Evolutionary conservation across 176 grass and related monocot species (phyloP).

Genomic region (Themeda triandra): DNA sequence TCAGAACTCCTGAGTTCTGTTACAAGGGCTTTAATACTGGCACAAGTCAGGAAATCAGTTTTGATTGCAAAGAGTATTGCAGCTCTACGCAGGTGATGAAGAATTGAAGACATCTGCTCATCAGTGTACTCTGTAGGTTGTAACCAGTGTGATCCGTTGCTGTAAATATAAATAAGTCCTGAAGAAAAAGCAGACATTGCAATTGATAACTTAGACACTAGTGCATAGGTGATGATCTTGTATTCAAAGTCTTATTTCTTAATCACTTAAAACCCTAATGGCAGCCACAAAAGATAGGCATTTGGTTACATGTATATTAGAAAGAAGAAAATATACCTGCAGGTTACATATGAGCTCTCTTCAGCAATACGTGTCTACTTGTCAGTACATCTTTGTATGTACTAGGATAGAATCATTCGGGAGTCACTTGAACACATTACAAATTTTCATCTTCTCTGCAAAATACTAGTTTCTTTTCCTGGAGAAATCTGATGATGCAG

Average conservation of each 20-base stretch:
- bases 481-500: constrained; percentile 64
- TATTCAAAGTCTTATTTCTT: background rate
- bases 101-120: background rate
- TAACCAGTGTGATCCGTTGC: background rate
- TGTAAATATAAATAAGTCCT: background rate
- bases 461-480: constrained; percentile 25
- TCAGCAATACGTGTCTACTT: background rate
- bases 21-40: background rate
- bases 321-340: background rate
- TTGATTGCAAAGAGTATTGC: background rate
- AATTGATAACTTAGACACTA: background rate
- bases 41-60: background rate
- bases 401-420: background rate
- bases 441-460: constrained; percentile 38
- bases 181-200: constrained; percentile 19
- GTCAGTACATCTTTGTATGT: background rate
- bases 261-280: background rate
- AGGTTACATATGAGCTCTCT: constrained; percentile 8
- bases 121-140: background rate
- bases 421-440: constrained; percentile 11
- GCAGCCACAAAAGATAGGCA: background rate
- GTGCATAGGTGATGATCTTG: background rate
- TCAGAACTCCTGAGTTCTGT: background rate
- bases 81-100: background rate
- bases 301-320: background rate